These are phyloP conservation scores for Aspergillus ochraceoroseus DNA, from an alignment of 2,329 filamentous ascomycete genomes.

Conservation along the genomic window DNA sequence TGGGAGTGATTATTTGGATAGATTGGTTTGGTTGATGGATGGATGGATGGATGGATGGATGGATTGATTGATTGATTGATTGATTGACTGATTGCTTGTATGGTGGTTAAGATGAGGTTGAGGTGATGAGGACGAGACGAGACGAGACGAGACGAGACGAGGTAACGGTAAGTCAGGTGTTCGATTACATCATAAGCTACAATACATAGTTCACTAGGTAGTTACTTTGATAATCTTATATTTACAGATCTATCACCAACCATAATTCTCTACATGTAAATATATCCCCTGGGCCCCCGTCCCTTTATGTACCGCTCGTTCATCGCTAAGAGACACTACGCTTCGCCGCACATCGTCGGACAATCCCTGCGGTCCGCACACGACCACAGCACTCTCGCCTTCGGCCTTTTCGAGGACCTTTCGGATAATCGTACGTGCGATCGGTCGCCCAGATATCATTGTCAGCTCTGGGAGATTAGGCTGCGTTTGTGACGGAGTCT, in stretches of 20 bases:
- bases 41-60: too few species aligned
- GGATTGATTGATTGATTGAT: background rate
- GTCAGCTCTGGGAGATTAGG: constrained; percentile 4
- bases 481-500: constrained; percentile 16
- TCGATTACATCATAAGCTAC: too few species aligned
- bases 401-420: constrained; percentile 54
- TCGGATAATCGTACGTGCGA: constrained; percentile 49
- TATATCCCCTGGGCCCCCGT: constrained; percentile 62
- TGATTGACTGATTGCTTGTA: too few species aligned
- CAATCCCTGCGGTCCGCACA: constrained; percentile 49
- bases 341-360: constrained; percentile 52
- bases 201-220: too few species aligned
- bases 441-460: constrained; percentile 51
- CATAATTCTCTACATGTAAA: constrained; percentile 56
- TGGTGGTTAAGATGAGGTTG: too few species aligned
- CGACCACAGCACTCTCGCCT: constrained; percentile 60
- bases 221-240: too few species aligned
- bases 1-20: background rate
- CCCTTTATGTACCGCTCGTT: constrained; percentile 63
- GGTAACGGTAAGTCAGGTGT: too few species aligned
- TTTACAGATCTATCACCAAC: too few species aligned
- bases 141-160: too few species aligned
- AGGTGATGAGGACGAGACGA: too few species aligned
- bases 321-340: constrained; percentile 57
- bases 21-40: too few species aligned